Conservation (phyloP, 768 basidiomycete genomes). For the Boletales sp. region DNA sequence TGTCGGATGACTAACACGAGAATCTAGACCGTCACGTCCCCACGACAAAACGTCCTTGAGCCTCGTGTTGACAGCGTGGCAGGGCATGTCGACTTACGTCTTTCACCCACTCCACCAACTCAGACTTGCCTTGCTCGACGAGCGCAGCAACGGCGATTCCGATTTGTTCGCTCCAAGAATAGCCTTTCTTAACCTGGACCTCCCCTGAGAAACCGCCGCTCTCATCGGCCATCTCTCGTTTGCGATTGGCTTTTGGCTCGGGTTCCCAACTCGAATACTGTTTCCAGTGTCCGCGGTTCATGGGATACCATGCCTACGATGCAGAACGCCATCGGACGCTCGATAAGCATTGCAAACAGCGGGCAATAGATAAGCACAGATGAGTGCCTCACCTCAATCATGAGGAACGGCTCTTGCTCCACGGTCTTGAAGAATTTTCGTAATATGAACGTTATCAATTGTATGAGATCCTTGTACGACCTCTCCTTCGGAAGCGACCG, state of each 20-base stretch:
- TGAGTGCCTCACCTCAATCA: constrained; percentile 70
- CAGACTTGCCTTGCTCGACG: constrained; percentile 57
- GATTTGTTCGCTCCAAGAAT: constrained; percentile 85
- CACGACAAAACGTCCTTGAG: constrained; percentile 9
- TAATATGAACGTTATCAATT: constrained; percentile 81
- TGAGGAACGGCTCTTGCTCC: constrained; percentile 78
- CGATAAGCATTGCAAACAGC: constrained; percentile 20
- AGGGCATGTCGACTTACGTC: constrained; percentile 52
- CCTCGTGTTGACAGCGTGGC: constrained; percentile 20
- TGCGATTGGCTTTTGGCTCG: constrained; percentile 38
- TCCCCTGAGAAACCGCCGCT: constrained; percentile 52
- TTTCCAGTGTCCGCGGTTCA: constrained; percentile 85
- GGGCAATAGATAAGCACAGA: constrained; percentile 21
- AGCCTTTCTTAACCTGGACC: constrained; percentile 80
- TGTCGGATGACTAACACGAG: constrained; percentile 55
- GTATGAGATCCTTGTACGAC: constrained; percentile 77
- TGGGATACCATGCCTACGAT: constrained; percentile 80
- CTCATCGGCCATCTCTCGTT: constrained; percentile 32
- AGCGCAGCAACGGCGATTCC: constrained; percentile 80
- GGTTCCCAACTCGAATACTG: constrained; percentile 77
- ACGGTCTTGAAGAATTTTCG: constrained; percentile 93
- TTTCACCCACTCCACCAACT: constrained; percentile 75
- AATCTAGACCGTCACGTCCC: constrained; percentile 41
- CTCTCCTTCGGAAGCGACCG: constrained; percentile 74
- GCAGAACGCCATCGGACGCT: neutral